Conservation (phyloP, 805 yeast genomes). For the Nakazawaea ishiwadae region DNA sequence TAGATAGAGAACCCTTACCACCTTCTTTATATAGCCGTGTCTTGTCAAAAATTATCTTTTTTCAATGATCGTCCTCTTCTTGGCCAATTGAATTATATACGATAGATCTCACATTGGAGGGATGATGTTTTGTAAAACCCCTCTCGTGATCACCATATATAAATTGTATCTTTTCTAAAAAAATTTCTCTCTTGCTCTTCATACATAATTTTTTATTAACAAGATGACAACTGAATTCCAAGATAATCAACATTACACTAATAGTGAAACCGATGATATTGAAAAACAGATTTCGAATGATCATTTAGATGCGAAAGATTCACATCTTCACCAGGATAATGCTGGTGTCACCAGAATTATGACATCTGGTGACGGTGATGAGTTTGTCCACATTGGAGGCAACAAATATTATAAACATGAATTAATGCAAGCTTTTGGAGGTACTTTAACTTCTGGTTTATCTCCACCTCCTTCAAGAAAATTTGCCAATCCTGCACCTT, state of each 20-base stretch:
- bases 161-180: too few species aligned
- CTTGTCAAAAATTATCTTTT: too few species aligned
- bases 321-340: background rate
- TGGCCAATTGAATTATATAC: too few species aligned
- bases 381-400: conserved; percentile 66
- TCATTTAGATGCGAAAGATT: conserved; percentile 2
- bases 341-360: conserved; percentile 6
- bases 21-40: too few species aligned
- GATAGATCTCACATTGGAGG: too few species aligned
- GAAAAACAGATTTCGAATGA: conserved; percentile 10
- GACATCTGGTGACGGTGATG: conserved; percentile 42
- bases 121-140: too few species aligned
- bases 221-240: too few species aligned
- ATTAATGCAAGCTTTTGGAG: conserved; percentile 69
- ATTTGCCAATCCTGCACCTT: conserved; percentile 72
- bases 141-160: too few species aligned
- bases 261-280: conserved; percentile 4
- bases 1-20: too few species aligned
- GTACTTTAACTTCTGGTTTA: conserved; percentile 72
- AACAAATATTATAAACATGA: conserved; percentile 62
- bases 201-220: too few species aligned
- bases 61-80: too few species aligned
- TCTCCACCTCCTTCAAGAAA: conserved; percentile 52
- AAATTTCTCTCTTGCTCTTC: too few species aligned
- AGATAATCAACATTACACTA: background rate